Conservation (phyloP, 2,329 filamentous ascomycete species). For the Pseudogymnoascus sp. region DNA sequence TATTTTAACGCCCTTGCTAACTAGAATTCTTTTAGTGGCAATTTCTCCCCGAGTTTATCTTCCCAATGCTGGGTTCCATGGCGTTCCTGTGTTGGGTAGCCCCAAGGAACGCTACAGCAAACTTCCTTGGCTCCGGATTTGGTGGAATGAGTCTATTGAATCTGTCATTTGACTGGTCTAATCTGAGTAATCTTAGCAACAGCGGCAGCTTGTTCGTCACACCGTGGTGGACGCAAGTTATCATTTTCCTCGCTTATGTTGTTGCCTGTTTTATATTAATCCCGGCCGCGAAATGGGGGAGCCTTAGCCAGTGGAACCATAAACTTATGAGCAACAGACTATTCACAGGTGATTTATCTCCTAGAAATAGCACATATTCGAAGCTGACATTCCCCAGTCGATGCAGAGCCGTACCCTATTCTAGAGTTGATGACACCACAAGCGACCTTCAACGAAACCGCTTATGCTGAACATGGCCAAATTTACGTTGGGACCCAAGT, state of each 20-base stretch:
- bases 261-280: constrained; percentile 51
- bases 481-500: constrained; percentile 51
- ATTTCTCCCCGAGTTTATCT: constrained; percentile 52
- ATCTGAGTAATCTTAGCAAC: constrained; percentile 38
- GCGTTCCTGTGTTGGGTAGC: constrained; percentile 58
- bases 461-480: constrained; percentile 41
- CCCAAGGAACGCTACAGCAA: constrained; percentile 47
- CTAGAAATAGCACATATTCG: constrained; percentile 36
- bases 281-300: constrained; percentile 51
- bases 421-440: constrained; percentile 28
- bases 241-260: constrained; percentile 47
- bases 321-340: constrained; percentile 51
- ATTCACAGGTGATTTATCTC: constrained; percentile 35
- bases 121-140: constrained; percentile 53
- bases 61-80: constrained; percentile 51
- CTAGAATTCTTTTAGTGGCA: constrained; percentile 37
- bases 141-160: constrained; percentile 56
- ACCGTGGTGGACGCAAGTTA: constrained; percentile 51
- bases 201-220: constrained; percentile 44
- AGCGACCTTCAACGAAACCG: constrained; percentile 30
- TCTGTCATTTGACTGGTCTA: constrained; percentile 52
- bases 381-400: neutral
- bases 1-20: no score
- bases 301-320: constrained; percentile 42
- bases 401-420: constrained; percentile 26